Evolutionary conservation across 2,329 filamentous ascomycete genomes (phyloP).

Genomic region (Coniosporium tulheliwenetii): DNA sequence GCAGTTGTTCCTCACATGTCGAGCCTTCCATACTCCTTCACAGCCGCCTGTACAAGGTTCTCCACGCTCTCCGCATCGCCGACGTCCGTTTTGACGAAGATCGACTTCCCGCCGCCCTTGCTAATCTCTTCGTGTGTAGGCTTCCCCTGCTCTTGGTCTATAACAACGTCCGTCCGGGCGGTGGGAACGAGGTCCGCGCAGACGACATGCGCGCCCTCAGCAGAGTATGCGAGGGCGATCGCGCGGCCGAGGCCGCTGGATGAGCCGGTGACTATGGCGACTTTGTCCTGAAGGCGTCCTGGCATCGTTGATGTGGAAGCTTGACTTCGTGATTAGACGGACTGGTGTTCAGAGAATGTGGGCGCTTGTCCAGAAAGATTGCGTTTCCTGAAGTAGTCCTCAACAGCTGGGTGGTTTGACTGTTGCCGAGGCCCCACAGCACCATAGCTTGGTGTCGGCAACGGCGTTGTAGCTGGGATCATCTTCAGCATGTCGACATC

Average conservation of each 20-base stretch:
- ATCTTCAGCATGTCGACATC: too few species aligned
- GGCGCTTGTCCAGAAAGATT: too few species aligned
- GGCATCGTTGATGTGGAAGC: too few species aligned
- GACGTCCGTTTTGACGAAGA: constrained; percentile 31
- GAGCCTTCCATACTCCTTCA: constrained; percentile 21
- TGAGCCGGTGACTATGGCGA: constrained; percentile 14
- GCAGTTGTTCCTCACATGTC: constrained; percentile 22
- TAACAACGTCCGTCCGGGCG: constrained; percentile 1
- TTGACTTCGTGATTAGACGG: too few species aligned
- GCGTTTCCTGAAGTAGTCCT: too few species aligned
- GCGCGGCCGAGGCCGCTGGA: constrained; percentile 13
- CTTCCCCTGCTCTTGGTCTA: not conserved
- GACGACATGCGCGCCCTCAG: constrained; percentile 11
- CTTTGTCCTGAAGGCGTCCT: constrained; percentile 8
- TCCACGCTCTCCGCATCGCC: constrained; percentile 20
- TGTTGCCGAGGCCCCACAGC: too few species aligned
- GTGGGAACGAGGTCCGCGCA: constrained; percentile 11
- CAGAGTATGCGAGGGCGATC: constrained; percentile 10
- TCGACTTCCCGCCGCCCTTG: constrained; percentile 15
- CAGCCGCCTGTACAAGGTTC: constrained; percentile 18
- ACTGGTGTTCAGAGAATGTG: too few species aligned
- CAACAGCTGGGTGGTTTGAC: too few species aligned
- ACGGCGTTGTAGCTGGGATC: too few species aligned
- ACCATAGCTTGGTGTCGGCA: too few species aligned
- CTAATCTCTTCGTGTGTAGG: constrained; percentile 24